Conservation (phyloP, 805 yeast genomes). For the Sungouiella thailandica region DNA sequence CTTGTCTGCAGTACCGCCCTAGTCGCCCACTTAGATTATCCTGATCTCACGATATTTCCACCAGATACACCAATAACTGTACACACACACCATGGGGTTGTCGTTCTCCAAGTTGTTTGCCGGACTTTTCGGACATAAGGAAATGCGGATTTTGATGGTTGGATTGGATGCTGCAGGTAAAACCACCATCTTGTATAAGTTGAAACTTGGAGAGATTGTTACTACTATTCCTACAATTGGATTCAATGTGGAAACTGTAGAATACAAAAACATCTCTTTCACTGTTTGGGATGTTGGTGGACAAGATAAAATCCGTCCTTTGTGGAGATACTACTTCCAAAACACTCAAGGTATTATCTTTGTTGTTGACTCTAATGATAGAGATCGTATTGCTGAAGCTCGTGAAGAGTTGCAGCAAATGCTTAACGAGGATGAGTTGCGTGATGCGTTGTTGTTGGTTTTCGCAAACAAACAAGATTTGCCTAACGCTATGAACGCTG, state of each 20-base stretch:
- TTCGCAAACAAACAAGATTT: slow-evolving; percentile 7
- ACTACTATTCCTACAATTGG: slow-evolving; percentile 6
- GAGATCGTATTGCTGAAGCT: slow-evolving; percentile 6
- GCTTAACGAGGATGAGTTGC: slow-evolving; percentile 7
- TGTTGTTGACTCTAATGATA: slow-evolving; percentile 5
- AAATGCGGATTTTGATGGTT: slow-evolving; percentile 6
- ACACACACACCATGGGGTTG: slow-evolving; percentile 2
- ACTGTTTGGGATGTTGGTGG: slow-evolving; percentile 8
- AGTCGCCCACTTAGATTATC: slow-evolving; percentile 1
- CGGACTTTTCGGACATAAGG: slow-evolving; percentile 5
- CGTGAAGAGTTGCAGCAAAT: slow-evolving; percentile 5
- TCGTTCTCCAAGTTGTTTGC: slow-evolving; percentile 4
- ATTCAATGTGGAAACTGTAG: slow-evolving; percentile 6
- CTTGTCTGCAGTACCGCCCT: slow-evolving; percentile 1
- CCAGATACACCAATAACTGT: neutral
- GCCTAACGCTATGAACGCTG: slow-evolving; percentile 7
- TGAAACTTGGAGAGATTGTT: slow-evolving; percentile 6
- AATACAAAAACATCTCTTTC: slow-evolving; percentile 6
- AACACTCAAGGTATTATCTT: slow-evolving; percentile 6
- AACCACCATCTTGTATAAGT: slow-evolving; percentile 7
- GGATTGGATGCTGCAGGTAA: slow-evolving; percentile 7
- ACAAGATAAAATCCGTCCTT: slow-evolving; percentile 5
- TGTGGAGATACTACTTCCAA: slow-evolving; percentile 7
- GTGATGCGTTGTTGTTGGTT: slow-evolving; percentile 6
- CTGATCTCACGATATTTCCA: slow-evolving; percentile 2